phyloP scores from a whole-genome alignment of 2,329 filamentous ascomycete species.

The Hypoxylon sp. region DNA sequence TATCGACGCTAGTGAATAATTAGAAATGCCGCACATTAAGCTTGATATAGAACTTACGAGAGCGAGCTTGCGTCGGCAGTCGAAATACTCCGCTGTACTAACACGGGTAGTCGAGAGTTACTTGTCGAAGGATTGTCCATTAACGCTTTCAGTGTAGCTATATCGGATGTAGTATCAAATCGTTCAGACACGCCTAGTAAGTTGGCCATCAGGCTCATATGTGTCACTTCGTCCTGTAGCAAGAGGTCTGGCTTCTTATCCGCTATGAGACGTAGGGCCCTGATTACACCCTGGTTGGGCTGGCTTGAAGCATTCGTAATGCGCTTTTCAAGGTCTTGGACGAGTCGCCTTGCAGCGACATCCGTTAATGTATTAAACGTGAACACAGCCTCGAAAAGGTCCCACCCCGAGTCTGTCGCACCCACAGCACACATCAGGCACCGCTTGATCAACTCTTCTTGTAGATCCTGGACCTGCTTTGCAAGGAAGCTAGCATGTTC shows the following conservation, averaged over 20 bases:
- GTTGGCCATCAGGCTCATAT: conserved; percentile 64
- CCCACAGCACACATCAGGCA: conserved; percentile 57
- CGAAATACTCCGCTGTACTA: conserved; percentile 69
- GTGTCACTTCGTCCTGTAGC: conserved; percentile 58
- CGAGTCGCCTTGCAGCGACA: conserved; percentile 52
- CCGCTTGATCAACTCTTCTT: conserved; percentile 60
- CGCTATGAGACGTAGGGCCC: conserved; percentile 62
- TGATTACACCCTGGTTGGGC: conserved; percentile 53
- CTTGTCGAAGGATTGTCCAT: conserved; percentile 60
- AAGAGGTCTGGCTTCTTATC: conserved; percentile 60
- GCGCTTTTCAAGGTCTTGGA: conserved; percentile 49
- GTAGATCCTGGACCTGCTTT: conserved; percentile 57
- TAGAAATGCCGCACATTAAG: conserved; percentile 29
- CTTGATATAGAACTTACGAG: conserved; percentile 55
- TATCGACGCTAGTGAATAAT: conserved; percentile 59
- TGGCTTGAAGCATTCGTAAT: conserved; percentile 43
- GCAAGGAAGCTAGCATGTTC: conserved; percentile 56
- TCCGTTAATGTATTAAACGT: conserved; percentile 57
- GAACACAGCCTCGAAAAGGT: conserved; percentile 63
- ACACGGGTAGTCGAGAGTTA: conserved; percentile 60
- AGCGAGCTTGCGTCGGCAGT: conserved; percentile 62
- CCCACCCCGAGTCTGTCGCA: conserved; percentile 53
- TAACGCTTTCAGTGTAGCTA: conserved; percentile 58
- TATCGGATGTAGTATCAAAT: conserved; percentile 55
- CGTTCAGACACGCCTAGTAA: conserved; percentile 68